Base-by-base conservation (phyloP, 192 early-diverging fungal genomes). In the Jimgerdemannia flammicorona region DNA sequence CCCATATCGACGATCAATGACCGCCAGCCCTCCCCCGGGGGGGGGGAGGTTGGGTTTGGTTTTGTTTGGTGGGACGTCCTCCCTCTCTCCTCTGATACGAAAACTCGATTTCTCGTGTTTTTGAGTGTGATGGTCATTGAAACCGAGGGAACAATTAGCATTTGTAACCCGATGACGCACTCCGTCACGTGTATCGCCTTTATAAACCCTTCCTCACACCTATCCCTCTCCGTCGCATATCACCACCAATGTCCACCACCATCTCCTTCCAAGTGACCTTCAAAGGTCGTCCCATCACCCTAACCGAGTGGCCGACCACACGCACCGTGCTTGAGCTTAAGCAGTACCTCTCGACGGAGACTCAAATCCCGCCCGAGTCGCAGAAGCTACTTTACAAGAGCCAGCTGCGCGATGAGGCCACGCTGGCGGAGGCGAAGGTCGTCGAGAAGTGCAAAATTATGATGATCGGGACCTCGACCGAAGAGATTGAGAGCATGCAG, bases 371-470 rank as follows among this genome's bases (percentile, higher is more conserved):
- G 0, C 43, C 65, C 3, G 42, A 72, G 4, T 69, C 74, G 10
- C 89, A 91, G 72, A 89, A 89, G 71, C 80, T 92, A 40, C 41
- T 91, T 20, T 89, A 83, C 67, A 89, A 89, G 72, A 86, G 86
- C 43, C 70, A 75, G 4, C 44, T 70, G 3, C 67, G 77, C 19
- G 75, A 82, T 63, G 67, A 72, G 14, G 29, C 17, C 3, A 77
- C 74, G 3, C 63, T 90, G 29, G 41, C 7, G 19, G 69, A 64
- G 14, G 49, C 84, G 2, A 74, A 78, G 42, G n/a, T 87, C 3
- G 68, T 41, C 11, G 40, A 49, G 8, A 79, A 73, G 9, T 71
- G 73, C 42, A 91, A 90, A 72, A 17, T 90, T 3, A 77, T 88
- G 67, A 69, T 92, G n/a, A 74, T 92, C 71, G 91, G 91, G 64